Evolutionary conservation across 805 yeast species (phyloP), one percentile per base, ranked within the genome.

Genomic region (Zygosaccharomyces siamensis): DNA sequence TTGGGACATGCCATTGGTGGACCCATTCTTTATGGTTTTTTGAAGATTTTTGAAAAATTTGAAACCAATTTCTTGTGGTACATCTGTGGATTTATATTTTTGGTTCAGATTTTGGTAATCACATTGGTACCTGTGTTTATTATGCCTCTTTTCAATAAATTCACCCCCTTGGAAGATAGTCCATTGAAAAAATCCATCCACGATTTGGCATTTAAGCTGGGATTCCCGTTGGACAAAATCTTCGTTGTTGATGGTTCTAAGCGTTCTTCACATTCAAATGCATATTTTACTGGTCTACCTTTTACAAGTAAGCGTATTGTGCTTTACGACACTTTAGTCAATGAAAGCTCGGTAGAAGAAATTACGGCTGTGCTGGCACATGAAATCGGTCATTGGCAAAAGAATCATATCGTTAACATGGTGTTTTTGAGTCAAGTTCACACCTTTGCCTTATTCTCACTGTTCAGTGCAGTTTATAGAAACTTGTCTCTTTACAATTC

Each of bases 331-430:
- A 93, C 97, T 7, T 78, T 93, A 71, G 84, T 93, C 55, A 81
- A 86, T 52, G 84, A 87, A 50, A 83, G 89, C 30, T 71, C 89
- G 27, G 77, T 80, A 26, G 78, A 77, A 38, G 95, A 93, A 69
- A 87, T 89, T 36, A 88, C 89, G 45, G 97, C 98, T 45, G 96
- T 93, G 1, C 75, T 92, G 55, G 98, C 96, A n/a, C 99, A 93
- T 64, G 99, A 93, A 72, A 84, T 93, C 58, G 99, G 99, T 45
- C 99, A 93, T 68, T 93, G 99, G 99, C 83, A 84, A 60, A 76
- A 86, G 66, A 82, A 85, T 50, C 99, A 93, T 68, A 84, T 90
- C 52, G 73, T 90, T n/a, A 83, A 82, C 64, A 78, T 84, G 76
- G 69, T 93, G 61, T 61, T 77, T 4, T 76, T 83, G 53, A 73